Base-by-base conservation (phyloP, 805 yeast genomes). In the Wickerhamomyces queroliae region DNA sequence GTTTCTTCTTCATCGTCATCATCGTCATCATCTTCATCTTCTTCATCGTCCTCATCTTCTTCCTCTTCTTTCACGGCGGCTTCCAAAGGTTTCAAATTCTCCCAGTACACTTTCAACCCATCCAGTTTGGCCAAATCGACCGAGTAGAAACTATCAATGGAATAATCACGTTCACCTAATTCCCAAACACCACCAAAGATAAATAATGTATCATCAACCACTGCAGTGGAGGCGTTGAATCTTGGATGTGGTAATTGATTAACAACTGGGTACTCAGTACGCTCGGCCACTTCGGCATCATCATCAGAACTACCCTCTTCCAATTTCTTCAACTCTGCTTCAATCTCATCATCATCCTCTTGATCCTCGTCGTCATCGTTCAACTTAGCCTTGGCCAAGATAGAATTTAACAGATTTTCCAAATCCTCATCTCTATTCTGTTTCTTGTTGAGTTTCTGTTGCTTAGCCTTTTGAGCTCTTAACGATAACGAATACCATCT, bases 171-270 rank as follows among this genome's bases (percentile, higher is more conserved):
- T 37, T 93, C 98, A 4, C 90, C 95, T 23, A 73, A 64, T 58
- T 93, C 98, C 80, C 82, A 91, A 32, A 81, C 76, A 50, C 98
- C 99, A 19, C 97, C 96, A 56, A 74, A 89, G 9, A 93, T 83
- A 61, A 79, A 91, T 42, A 89, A 67, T 0, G 72, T 74, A 56
- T 91, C 98, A 50, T 84, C 95, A 28, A 83, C 78, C 1, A 91
- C 95, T 41, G 95, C 80, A 4, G 88, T 76, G 3, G 90, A 65
- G 3, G 96, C 80, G 56, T 91, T 91, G 66, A 89, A 91, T 51
- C 98, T 70, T 2, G 90, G 77, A 55, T 91, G 97, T 2, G 98
- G 98, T 39, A 87, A 61, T 48, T 74, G 77, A 42, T 68, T 72
- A 45, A 76, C 62, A 0, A 81, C 55, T 2, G 81, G 80, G 39